Evolutionary conservation across 2,329 filamentous ascomycete species (phyloP).

Genomic region (Trichoderma sp.): DNA sequence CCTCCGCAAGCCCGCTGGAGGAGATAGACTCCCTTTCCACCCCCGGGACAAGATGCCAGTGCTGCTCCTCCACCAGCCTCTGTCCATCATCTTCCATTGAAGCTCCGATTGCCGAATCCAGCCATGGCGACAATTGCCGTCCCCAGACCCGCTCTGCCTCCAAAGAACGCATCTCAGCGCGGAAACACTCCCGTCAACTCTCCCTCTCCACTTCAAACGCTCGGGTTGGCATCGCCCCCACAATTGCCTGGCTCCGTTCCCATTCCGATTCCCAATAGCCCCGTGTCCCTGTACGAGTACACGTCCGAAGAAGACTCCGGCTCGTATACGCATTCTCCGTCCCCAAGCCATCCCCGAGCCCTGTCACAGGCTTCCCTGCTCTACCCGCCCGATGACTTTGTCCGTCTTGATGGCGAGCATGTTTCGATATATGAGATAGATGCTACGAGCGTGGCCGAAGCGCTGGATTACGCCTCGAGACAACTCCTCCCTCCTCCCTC

Average conservation of each 20-base stretch:
- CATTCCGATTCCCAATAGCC: constrained; percentile 74
- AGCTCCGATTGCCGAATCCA: neutral
- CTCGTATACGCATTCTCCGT: constrained; percentile 59
- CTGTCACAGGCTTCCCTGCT: constrained; percentile 68
- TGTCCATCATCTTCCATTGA: neutral
- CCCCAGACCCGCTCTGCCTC: constrained; percentile 48
- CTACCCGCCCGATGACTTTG: constrained; percentile 69
- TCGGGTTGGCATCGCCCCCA: constrained; percentile 27
- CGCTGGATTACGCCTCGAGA: constrained; percentile 72
- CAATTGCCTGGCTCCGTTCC: constrained; percentile 39
- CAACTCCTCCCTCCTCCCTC: constrained; percentile 82
- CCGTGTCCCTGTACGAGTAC: constrained; percentile 85
- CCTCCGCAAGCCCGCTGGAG: constrained; percentile 1
- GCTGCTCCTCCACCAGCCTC: neutral
- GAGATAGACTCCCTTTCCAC: neutral
- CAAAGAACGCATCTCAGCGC: constrained; percentile 44
- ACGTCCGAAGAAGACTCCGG: constrained; percentile 69
- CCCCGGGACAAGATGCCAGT: constrained; percentile 3
- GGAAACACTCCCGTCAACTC: constrained; percentile 40
- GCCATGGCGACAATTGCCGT: constrained; percentile 59
- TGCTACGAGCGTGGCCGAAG: constrained; percentile 66
- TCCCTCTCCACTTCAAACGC: constrained; percentile 43
- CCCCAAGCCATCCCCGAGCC: constrained; percentile 59
- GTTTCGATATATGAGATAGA: constrained; percentile 72
- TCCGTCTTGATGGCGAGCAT: constrained; percentile 50